Evolutionary conservation across 495 filamentous ascomycete species (phyloP), one percentile per base, ranked within the genome.

Genomic region (Hypoxylon cercidicola): DNA sequence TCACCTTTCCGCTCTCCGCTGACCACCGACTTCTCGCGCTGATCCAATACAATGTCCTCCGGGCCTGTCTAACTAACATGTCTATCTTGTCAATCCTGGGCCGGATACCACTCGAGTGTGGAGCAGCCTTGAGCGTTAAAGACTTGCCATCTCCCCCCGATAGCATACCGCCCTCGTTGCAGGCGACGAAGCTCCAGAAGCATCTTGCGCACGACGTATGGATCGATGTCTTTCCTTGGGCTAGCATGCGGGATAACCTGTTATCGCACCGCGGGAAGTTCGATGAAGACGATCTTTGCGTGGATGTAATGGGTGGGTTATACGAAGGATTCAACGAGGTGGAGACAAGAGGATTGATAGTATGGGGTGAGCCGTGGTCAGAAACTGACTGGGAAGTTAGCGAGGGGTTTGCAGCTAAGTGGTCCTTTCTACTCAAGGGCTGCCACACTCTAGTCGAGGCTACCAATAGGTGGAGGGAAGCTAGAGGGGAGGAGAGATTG

Each of bases 311-410:
- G 68, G 78, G 78, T 0, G 81, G 80, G 35, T 78, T 81, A 66
- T 75, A 74, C 48, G 64, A 70, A 34, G 39, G 70, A 12, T 65
- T 71, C 59, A 45, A 74, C 46, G 65, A 75, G n/a, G 54, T 66
- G 0, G 71, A 76, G 25, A 55, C 70, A 16, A 74, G 71, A 28
- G 79, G 79, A 0, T 15, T 83, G 32, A 28, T 86, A n/a, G 76
- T 86, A 1, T 84, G 82, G 82, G 81, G 82, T 8, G 79, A 84
- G 34, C 79, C 82, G 0, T 78, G 79, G 74, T 74, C 78, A 61
- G 73, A 75, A 32, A 61, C 62, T 2, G 80, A 74, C 28, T 86
- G 82, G 82, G 82, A 85, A 64, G 64, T 85, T 13, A 81, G 76
- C 0, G 80, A 83, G 62, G 62, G 70, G 0, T 86, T 86, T 64